These are phyloP conservation scores for Geosmithia morbida DNA, from an alignment of 2,329 filamentous ascomycete species.

Conservation along the genomic window DNA sequence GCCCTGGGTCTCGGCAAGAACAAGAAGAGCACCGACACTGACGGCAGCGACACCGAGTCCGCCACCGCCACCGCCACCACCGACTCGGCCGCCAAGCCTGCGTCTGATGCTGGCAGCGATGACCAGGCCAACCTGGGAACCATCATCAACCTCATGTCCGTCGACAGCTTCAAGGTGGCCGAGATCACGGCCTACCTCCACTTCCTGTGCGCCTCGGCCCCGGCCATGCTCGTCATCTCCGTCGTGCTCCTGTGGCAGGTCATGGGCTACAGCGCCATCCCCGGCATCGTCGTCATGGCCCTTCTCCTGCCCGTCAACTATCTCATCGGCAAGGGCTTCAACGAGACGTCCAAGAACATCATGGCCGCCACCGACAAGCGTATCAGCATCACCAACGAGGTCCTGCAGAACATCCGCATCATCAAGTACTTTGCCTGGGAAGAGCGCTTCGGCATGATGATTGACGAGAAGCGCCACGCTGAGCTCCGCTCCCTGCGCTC, in stretches of 20 bases:
- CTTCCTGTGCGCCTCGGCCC: conserved; percentile 85
- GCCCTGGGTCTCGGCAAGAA: conserved; percentile 49
- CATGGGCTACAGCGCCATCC: conserved; percentile 84
- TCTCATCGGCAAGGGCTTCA: conserved; percentile 73
- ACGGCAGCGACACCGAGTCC: conserved; percentile 10
- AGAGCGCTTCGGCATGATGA: conserved; percentile 69
- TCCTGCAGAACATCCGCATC: conserved; percentile 92
- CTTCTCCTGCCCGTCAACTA: conserved; percentile 85
- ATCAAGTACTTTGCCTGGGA: conserved; percentile 99
- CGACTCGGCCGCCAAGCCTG: conserved; percentile 9
- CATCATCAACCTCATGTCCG: conserved; percentile 99
- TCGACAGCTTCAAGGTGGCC: conserved; percentile 96
- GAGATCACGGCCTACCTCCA: conserved; percentile 92
- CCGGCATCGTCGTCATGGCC: conserved; percentile 81
- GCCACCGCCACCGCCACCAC: conserved; percentile 15
- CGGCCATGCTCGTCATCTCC: conserved; percentile 73
- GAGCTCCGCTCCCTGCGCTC: conserved; percentile 69
- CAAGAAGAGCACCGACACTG: conserved; percentile 23
- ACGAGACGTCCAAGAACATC: conserved; percentile 76
- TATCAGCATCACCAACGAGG: conserved; percentile 93
- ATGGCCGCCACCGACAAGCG: conserved; percentile 88
- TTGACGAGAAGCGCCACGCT: conserved; percentile 72
- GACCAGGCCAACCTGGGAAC: conserved; percentile 85
- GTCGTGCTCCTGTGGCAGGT: conserved; percentile 75
- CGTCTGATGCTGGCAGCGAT: conserved; percentile 23